Percentiles rank a stretch among this genome's conserved stretches.
These are phyloP conservation scores for Pseudogymnoascus sp. DNA, from an alignment of 2,329 filamentous ascomycete species.

Conservation along the genomic window DNA sequence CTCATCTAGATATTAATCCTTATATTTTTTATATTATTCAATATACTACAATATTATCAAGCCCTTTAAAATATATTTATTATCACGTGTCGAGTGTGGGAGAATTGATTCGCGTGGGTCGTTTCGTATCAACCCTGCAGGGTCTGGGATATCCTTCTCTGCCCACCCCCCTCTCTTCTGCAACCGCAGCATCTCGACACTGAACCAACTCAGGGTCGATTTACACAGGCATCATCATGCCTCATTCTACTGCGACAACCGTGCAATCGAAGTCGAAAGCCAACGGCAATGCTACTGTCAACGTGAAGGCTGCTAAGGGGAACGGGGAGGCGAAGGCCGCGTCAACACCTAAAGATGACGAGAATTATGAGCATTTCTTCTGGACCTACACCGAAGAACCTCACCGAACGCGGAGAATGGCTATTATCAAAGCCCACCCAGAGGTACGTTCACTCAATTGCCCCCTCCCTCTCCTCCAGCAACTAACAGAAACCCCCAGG, in stretches of 20 bases:
- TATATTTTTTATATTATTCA: not conserved
- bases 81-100: not conserved
- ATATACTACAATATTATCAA: not conserved
- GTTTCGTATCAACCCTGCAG: not conserved
- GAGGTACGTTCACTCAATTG: conserved; percentile 51
- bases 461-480: not conserved
- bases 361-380: conserved; percentile 57
- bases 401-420: conserved; percentile 78
- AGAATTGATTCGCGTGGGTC: conserved; percentile 8
- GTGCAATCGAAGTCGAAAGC: not conserved
- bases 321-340: conserved; percentile 10
- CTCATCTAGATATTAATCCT: not conserved
- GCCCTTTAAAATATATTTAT: not conserved
- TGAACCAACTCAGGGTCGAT: not conserved
- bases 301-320: not conserved
- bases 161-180: not conserved
- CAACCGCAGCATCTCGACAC: not conserved
- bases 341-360: conserved; percentile 17
- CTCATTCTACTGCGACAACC: not conserved
- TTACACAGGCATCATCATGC: not conserved
- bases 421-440: conserved; percentile 96
- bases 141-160: not conserved
- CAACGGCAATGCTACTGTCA: not conserved
- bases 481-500: conserved; percentile 44
- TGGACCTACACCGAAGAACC: conserved; percentile 99